Evolutionary conservation across 768 basidiomycete genomes (phyloP), one percentile per base, ranked within the genome.

Genomic region (Hygrocybe coccinea): DNA sequence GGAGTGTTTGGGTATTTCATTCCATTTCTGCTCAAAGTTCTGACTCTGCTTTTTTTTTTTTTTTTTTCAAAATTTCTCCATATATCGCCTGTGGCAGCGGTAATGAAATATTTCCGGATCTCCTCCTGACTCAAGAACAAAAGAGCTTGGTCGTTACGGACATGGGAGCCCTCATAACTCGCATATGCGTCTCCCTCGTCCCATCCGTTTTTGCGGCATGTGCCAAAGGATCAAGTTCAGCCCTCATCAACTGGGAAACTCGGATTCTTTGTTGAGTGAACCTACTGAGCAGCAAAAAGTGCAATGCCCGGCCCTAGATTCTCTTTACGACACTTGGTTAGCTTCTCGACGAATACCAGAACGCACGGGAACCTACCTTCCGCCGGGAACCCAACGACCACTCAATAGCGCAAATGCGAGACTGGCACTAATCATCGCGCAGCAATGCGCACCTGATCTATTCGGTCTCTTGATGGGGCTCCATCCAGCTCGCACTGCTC

Each of bases 341-440:
- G 76, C 81, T 10, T 86, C 84, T 29, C 76, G 84, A 62, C 65
- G 71, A 59, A 62, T 82, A 22, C 76, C 79, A 33, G 71, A 71
- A 24, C 75, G 78, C 41, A 74, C 72, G 43, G 79, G 76, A 17
- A 56, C 62, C 46, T 70, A 70, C 67, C 75, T 85, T 60, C 76
- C 81, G 50, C 83, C 90, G 34, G 90, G 90, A 45, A 83, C 82
- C 38, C 85, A 83, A 59, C 81, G 89, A 38, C 74, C 79, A n/a
- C 62, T 91, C 57, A 83, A 76, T 49, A 61, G 76, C 46, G 63
- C 67, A 14, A 90, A 89, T 67, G 62, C 81, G 43, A 71, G 66
- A 44, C 77, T 87, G 17, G 89, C 89, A 7, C 69, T 72, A 53
- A 70, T 74, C 35, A 80, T 88, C 58, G 65, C 80, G 11, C 76